Evolutionary conservation across 176 grass and related monocot species (phyloP), one percentile per base, ranked within the genome.

Genomic region (Triticum monococcum): DNA sequence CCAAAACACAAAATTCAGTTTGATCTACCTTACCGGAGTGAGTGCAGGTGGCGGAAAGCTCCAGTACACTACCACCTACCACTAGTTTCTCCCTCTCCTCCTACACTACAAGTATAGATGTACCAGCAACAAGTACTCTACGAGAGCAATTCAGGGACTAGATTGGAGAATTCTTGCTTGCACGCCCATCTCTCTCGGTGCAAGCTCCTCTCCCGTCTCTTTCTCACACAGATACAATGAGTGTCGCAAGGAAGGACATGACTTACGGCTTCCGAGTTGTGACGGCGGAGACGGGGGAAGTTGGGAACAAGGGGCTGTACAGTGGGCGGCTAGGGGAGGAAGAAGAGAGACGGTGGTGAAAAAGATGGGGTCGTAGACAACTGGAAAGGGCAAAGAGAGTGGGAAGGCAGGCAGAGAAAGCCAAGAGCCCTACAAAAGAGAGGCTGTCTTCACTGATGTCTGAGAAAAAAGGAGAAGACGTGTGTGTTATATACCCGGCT

Each of bases 361-460:
- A 87, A 95, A 86, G 88, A 83, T 87, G 91, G 90, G 79, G 92
- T 87, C 90, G 68, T 88, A 38, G 85, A 92, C 92, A 92, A 94
- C 89, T 94, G 87, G 92, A 94, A 89, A 88, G 92, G 85, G 66
- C 62, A 77, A 84, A 87, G 82, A 86, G 81, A 79, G 82, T 86
- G 66, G 52, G 76, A 76, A 62, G 77, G 76, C 56, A 77, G 35
- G 50, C 17, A 86, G 77, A 79, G 68, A 95, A 79, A 85, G 89
- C 46, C 85, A 91, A 83, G 67, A 36, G 26, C 76, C 69, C 69
- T 84, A 80, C 85, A 84, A 84, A 84, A 60, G 57, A 28, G 41
- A 64, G 12, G 80, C 66, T 87, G 74, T 86, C 65, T 79, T 79
- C 45, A 26, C 73, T 52, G 78, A 59, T 59, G 8, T 59, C 54